Conservation (phyloP, 108 stramenopile species). For the Cylindrotheca fusiformis region DNA sequence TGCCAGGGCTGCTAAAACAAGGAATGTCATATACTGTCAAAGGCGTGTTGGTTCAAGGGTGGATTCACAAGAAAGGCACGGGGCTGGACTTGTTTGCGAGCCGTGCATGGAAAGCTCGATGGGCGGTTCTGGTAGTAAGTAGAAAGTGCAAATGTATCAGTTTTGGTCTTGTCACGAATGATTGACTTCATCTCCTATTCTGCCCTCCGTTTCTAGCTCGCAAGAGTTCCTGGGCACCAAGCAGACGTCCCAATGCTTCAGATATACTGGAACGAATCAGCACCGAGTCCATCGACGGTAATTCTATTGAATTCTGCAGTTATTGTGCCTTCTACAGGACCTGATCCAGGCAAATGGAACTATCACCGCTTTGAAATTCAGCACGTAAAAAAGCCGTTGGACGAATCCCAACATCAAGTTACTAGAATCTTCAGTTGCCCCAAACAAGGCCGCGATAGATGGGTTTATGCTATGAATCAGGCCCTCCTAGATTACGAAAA, state of each 20-base stretch:
- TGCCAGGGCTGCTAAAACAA: conserved; percentile 34
- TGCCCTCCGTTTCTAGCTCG: conserved; percentile 30
- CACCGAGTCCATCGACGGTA: conserved; percentile 49
- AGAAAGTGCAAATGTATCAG: not conserved
- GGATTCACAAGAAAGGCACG: conserved; percentile 72
- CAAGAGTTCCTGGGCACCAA: conserved; percentile 38
- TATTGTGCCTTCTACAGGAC: conserved; percentile 43
- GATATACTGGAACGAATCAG: conserved; percentile 42
- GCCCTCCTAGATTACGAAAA: conserved; percentile 51
- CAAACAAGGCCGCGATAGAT: conserved; percentile 44
- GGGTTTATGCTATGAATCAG: conserved; percentile 60
- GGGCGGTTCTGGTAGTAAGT: conserved; percentile 56
- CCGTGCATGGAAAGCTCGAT: conserved; percentile 60
- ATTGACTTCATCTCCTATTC: too few relatives aligned
- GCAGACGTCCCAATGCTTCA: conserved; percentile 50
- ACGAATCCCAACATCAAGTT: conserved; percentile 10
- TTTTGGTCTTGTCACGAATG: too few relatives aligned
- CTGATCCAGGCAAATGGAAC: conserved; percentile 37
- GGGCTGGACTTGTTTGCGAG: conserved; percentile 59
- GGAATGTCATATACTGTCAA: conserved; percentile 36
- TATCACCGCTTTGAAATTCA: conserved; percentile 52
- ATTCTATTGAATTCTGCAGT: conserved; percentile 60
- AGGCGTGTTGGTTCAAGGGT: conserved; percentile 51
- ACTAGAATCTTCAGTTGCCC: conserved; percentile 57
- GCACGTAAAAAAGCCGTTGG: conserved; percentile 35